A percentile compares a stretch with the other conserved stretches of the same genome.
Conservation (phyloP, 2,329 filamentous ascomycete genomes). For the Pseudomassariella vexata region DNA sequence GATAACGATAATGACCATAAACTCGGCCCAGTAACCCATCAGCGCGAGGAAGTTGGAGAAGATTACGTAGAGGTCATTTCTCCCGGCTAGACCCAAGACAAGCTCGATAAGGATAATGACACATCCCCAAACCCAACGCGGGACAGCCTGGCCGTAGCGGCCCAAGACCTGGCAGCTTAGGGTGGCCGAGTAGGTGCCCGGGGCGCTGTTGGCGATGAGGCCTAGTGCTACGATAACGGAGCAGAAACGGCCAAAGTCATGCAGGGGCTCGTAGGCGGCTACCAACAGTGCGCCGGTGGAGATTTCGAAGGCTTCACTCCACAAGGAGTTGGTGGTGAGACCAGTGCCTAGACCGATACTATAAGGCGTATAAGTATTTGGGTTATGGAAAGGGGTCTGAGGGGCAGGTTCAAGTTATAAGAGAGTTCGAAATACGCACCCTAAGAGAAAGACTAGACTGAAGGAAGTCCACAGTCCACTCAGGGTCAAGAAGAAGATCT, state of each 20-base stretch:
- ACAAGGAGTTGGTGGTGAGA: slow-evolving; percentile 42
- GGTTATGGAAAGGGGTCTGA: too few relatives aligned
- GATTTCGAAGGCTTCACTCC: slow-evolving; percentile 48
- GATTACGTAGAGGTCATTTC: slow-evolving; percentile 54
- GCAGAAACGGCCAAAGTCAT: slow-evolving; percentile 61
- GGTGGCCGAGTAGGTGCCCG: slow-evolving; percentile 58
- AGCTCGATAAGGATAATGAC: slow-evolving; percentile 47
- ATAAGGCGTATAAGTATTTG: too few relatives aligned
- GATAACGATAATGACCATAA: slow-evolving; percentile 41
- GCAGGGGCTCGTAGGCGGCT: slow-evolving; percentile 52
- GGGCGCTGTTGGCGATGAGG: slow-evolving; percentile 59
- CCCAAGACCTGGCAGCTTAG: slow-evolving; percentile 66
- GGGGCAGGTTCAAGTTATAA: too few relatives aligned
- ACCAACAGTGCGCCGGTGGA: slow-evolving; percentile 62
- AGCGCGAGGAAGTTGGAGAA: slow-evolving; percentile 65
- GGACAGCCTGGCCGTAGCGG: slow-evolving; percentile 49
- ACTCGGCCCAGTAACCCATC: slow-evolving; percentile 62
- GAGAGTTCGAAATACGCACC: too few relatives aligned
- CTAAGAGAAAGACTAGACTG: slow-evolving; percentile 54
- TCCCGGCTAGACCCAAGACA: slow-evolving; percentile 59
- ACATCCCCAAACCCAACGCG: slow-evolving; percentile 60
- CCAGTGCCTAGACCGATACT: slow-evolving; percentile 57
- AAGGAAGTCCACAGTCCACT: slow-evolving; percentile 1
- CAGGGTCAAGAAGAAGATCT: slow-evolving; percentile 40
- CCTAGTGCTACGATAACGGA: slow-evolving; percentile 59